These are phyloP conservation scores for Hansenula anomala DNA, from an alignment of 1,139 yeast species.

Conservation along the genomic window DNA sequence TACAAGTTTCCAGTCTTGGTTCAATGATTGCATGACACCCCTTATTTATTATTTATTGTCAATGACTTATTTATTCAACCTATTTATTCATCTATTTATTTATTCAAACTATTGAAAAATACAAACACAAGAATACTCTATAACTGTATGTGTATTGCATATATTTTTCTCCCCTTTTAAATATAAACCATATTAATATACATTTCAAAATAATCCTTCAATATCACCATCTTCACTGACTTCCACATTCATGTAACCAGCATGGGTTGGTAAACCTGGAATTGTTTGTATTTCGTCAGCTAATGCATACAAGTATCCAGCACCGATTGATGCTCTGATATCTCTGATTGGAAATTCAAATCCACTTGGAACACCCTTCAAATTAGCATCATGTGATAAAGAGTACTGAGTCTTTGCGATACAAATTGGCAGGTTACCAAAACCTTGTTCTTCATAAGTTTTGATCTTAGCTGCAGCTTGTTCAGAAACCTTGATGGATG, in stretches of 20 bases:
- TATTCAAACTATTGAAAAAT: not conserved
- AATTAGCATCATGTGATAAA: constrained; percentile 72
- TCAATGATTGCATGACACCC: no score
- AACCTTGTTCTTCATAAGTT: constrained; percentile 65
- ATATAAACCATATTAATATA: no score
- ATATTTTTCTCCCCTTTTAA: not conserved
- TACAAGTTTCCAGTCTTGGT: no score
- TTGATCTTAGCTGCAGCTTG: constrained; percentile 64
- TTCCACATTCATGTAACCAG: constrained; percentile 83
- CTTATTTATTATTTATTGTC: no score
- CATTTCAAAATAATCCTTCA: constrained; percentile 62
- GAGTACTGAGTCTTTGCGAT: constrained; percentile 85
- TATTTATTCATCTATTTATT: constrained; percentile 5
- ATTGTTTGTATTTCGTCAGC: constrained; percentile 84
- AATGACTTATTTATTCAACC: constrained; percentile 1
- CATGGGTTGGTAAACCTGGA: constrained; percentile 79
- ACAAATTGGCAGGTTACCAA: constrained; percentile 71
- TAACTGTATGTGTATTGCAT: not conserved
- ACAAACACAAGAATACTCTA: not conserved
- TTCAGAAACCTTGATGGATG: constrained; percentile 60
- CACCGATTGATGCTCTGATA: constrained; percentile 76
- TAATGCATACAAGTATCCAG: constrained; percentile 76
- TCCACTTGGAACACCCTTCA: constrained; percentile 78
- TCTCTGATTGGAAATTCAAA: constrained; percentile 78
- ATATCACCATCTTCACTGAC: constrained; percentile 75